Base-by-base conservation (phyloP, 768 basidiomycete genomes). In the Hygrophoropsis aurantiaca region DNA sequence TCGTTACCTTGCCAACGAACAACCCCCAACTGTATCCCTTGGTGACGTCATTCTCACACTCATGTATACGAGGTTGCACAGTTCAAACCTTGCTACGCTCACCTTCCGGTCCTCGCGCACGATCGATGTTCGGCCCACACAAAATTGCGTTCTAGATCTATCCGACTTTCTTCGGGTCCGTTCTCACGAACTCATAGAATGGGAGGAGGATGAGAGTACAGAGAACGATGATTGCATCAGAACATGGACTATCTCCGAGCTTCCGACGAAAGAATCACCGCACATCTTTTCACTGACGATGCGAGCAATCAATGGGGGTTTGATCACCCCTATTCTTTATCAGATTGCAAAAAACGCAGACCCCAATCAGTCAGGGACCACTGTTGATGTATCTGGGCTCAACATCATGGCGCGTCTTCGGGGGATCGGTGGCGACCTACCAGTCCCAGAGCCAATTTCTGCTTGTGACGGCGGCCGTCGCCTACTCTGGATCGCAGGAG, bases 181-280 rank as follows among this genome's bases (percentile, higher is more conserved):
- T 4, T 61, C 62, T 18, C 80, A 79, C 58, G 66, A 68, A 40
- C 81, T 82, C 54, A 78, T 83, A 71, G 70, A 77, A 3, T 70
- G 70, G 25, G 45, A 55, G 10, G 67, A 72, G 11, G 40, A 42
- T 20, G 73, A 74, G 1, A 72, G 64, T 16, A 67, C 70, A 10
- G 64, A 79, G 15, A 81, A 81, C 54, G 82, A 84, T 57, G 81
- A 85, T 53, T 74, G 79, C 41, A 74, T 85, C 11, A 77, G 82
- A 10, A 84, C 82, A 4, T 85, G 81, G 81, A 83, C 82, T 0
- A 69, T 84, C 15, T 82, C 82, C 2, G 40, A 58, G 10, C 53
- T 37, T 24, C 58, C 59, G 15, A 53, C 59, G 2, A 30, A 43
- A 7, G 23, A 41, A 19, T 46, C 51, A 1, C 53, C 54, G 2